Evolutionary conservation across 106 monocot genomes (phyloP), one percentile per base, ranked within the genome.

Genomic region (Dendrobium officinale): DNA sequence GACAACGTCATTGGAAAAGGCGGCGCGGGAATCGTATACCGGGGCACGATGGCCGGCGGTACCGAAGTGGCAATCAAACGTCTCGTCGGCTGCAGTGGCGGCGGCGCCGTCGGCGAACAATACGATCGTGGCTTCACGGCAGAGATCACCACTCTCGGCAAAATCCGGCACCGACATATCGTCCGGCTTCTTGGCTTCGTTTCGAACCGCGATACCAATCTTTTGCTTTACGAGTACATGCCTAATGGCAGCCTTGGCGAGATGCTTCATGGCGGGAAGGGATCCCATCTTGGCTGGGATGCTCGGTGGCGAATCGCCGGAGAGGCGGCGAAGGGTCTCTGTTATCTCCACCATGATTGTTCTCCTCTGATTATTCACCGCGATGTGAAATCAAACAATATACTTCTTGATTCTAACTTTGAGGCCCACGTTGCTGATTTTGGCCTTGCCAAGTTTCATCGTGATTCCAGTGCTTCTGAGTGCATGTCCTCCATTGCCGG

Each of bases 341-440:
- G 96, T 79, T 96, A 96, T 49, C 84, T 96, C 56, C 96, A 96
- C 85, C 94, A 93, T 59, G 96, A 96, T 77, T 96, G 96, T 83
- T 85, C 90, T 11, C 96, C 96, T 56, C 72, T 84, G 45, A 96
- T 97, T 56, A 76, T 97, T 24, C 96, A 97, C 82, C 77, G 96
- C 3, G 96, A 96, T 31, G 93, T 96, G 19, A 96, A 96, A 81
- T 92, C 92, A 9, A 96, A 94, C 74, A 96, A 96, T 75, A 93
- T 93, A 8, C 82, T 95, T 19, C 85, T 95, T n/a, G 95, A 92
- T 73, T 88, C 93, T 9, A 80, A 74, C 4, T 92, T 90, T 55
- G 94, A 96, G 80, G 96, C 96, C 1, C 96, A 96, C 82, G 96
- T 96, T 9, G 93, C 96, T 6, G 96, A 96, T 55, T 96, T 96